Conservation (phyloP, 345 rosid genomes). For the Eucalyptus sp. region DNA sequence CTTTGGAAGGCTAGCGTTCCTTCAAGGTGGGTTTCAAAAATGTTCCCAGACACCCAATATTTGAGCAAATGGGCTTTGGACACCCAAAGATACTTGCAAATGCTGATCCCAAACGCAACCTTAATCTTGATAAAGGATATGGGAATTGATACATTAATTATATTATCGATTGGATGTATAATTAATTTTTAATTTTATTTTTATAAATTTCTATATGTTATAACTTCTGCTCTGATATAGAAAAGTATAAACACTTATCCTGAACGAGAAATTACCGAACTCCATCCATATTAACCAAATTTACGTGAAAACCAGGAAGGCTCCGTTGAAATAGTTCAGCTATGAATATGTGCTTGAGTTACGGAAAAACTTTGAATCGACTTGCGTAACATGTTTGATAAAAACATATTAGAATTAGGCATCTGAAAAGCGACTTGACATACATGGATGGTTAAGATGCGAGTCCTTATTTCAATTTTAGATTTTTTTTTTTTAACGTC, state of each 20-base stretch:
- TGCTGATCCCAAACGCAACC: too few species aligned
- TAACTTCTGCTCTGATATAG: too few species aligned
- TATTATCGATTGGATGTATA: not conserved
- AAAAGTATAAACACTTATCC: not conserved
- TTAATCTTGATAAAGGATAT: not conserved
- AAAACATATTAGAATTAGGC: not conserved
- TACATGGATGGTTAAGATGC: not conserved
- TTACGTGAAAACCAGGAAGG: not conserved
- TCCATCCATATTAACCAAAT: not conserved
- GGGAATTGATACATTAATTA: not conserved
- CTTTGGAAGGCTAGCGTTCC: too few species aligned
- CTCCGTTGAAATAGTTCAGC: not conserved
- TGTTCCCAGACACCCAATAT: too few species aligned
- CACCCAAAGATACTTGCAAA: too few species aligned
- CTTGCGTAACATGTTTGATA: not conserved
- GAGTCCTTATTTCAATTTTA: not conserved
- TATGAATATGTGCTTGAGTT: not conserved
- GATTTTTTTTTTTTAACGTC: not conserved
- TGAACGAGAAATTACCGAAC: not conserved
- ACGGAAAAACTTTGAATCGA: not conserved
- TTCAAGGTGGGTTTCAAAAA: too few species aligned
- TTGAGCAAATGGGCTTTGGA: too few species aligned
- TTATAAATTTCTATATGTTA: not conserved
- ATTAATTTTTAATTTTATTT: too few species aligned
- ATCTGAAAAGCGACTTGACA: not conserved